phyloP scores from a whole-genome alignment of 164 flowering plant species.

The Nymphaea thermarum region DNA sequence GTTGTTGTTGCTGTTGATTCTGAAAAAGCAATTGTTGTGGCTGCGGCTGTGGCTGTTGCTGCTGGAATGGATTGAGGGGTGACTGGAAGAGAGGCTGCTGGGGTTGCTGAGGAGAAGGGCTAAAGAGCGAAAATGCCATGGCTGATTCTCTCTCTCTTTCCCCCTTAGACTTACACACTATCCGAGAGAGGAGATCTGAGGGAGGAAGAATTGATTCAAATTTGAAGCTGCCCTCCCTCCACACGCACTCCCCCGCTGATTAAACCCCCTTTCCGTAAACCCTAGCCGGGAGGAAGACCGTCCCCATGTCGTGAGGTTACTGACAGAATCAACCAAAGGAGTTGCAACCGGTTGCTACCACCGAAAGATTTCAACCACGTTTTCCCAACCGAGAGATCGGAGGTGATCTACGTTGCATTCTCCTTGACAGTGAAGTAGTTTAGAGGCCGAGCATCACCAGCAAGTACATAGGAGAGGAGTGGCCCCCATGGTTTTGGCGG shows the following conservation, averaged over 20 bases:
- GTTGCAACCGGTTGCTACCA: too few relatives aligned
- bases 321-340: too few relatives aligned
- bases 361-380: too few relatives aligned
- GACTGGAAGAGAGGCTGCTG: conserved; percentile 17
- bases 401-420: too few relatives aligned
- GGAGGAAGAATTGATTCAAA: neutral
- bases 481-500: too few relatives aligned
- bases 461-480: too few relatives aligned
- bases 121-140: conserved; percentile 16
- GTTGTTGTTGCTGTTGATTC: conserved; percentile 29
- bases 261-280: neutral
- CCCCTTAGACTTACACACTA: neutral
- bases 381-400: too few relatives aligned
- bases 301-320: too few relatives aligned
- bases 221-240: neutral
- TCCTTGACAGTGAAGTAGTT: too few relatives aligned
- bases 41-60: conserved; percentile 56
- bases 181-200: neutral
- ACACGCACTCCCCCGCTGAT: neutral
- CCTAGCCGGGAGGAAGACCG: neutral
- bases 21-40: conserved; percentile 27
- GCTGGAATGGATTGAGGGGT: conserved; percentile 16
- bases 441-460: too few relatives aligned
- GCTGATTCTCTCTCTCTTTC: conserved; percentile 2
- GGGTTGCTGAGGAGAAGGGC: conserved; percentile 23